A percentile compares a stretch with the other conserved stretches of the same genome.
Evolutionary conservation across 2,329 filamentous ascomycete species (phyloP).

Genomic region (Alternaria sp.): DNA sequence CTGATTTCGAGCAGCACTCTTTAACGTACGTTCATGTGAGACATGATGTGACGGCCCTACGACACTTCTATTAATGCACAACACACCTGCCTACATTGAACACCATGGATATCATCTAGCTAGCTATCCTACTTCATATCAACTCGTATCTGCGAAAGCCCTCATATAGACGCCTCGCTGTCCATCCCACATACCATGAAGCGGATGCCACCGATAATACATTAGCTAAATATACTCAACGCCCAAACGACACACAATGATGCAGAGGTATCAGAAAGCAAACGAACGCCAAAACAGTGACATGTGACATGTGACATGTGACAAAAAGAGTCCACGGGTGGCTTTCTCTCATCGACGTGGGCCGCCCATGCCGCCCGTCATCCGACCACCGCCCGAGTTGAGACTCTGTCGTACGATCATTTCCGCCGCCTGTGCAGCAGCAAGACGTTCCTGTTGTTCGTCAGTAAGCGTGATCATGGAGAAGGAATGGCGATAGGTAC

Average conservation of each 20-base stretch:
- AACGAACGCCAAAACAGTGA: background rate
- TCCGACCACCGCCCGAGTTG: constrained; percentile 61
- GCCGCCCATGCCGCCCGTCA: constrained; percentile 50
- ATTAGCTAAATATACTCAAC: background rate
- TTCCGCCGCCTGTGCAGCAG: constrained; percentile 87
- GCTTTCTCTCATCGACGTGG: background rate
- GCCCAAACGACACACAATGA: constrained; percentile 4
- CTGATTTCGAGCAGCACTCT: background rate
- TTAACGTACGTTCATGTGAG: background rate
- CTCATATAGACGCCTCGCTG: background rate
- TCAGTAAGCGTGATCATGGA: background rate
- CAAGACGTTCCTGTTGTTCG: constrained; percentile 70
- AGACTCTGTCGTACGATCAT: constrained; percentile 95
- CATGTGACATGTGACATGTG: background rate
- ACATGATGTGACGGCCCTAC: background rate
- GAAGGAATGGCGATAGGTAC: constrained; percentile 18
- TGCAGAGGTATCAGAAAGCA: constrained; percentile 22
- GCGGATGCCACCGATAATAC: constrained; percentile 1
- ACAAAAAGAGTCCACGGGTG: background rate
- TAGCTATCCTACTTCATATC: background rate
- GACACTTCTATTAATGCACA: background rate
- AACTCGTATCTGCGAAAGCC: background rate
- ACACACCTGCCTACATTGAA: background rate
- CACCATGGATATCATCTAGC: background rate
- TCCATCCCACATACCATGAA: background rate